A percentile compares a stretch with the other conserved stretches of the same genome.
Conservation (phyloP, 2,329 filamentous ascomycete species). For the Aphanocladium album region DNA sequence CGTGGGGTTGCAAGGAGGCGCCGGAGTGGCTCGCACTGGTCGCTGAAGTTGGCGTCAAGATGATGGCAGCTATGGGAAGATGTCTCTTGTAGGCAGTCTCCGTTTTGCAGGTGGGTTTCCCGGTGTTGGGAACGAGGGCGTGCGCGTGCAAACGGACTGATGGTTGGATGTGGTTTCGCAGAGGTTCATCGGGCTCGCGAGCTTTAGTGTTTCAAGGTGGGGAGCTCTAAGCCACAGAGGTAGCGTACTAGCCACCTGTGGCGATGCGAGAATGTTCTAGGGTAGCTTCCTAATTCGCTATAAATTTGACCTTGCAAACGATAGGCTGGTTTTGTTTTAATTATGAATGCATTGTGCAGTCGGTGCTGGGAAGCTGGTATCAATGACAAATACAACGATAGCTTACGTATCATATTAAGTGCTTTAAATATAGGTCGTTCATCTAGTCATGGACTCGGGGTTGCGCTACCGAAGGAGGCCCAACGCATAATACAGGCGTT, state of each 20-base stretch:
- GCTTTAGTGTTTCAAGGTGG: constrained; percentile 5
- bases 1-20: background rate
- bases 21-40: background rate
- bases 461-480: background rate
- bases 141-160: background rate
- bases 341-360: too few species aligned
- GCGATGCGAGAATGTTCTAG: background rate
- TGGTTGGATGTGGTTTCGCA: background rate
- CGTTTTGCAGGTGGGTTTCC: background rate
- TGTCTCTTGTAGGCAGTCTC: background rate
- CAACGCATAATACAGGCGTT: background rate
- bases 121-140: background rate
- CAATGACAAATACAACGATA: background rate
- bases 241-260: constrained; percentile 1
- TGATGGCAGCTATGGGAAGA: background rate
- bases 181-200: background rate
- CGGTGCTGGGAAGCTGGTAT: background rate
- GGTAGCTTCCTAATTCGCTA: background rate
- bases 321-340: too few species aligned
- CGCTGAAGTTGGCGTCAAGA: background rate
- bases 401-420: background rate
- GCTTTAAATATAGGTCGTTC: background rate
- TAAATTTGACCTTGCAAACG: too few species aligned
- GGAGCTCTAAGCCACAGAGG: constrained; percentile 7
- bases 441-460: background rate